phyloP scores from a whole-genome alignment of 306 rosid species.

The Cucurbita ficifolia region DNA sequence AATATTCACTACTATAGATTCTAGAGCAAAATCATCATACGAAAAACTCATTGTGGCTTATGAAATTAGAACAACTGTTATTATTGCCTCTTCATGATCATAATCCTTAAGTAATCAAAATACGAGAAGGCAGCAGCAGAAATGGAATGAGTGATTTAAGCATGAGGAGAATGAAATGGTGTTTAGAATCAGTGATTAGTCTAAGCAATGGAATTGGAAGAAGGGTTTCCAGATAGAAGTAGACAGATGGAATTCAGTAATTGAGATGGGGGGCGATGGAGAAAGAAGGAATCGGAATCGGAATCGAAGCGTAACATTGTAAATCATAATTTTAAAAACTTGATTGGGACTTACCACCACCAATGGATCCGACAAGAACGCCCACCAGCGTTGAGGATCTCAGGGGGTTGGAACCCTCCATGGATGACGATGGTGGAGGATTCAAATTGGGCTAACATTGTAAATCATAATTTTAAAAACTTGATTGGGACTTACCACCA shows the following conservation, averaged over 20 bases:
- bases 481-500: constrained; percentile 35
- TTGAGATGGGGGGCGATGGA: too few relatives aligned
- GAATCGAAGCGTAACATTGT: not conserved
- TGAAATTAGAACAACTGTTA: not conserved
- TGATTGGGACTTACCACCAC: constrained; percentile 45
- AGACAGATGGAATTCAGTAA: too few relatives aligned
- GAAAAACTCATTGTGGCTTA: not conserved
- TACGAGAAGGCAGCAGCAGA: not conserved
- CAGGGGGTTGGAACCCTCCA: constrained; percentile 67
- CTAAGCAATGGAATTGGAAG: not conserved
- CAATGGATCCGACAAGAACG: constrained; percentile 90
- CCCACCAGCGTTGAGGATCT: constrained; percentile 69
- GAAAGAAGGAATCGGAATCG: not conserved
- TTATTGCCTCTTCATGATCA: not conserved
- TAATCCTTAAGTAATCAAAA: not conserved
- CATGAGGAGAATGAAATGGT: too few relatives aligned
- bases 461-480: not conserved
- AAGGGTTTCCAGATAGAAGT: not conserved
- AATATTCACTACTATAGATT: not conserved
- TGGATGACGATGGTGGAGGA: constrained; percentile 30
- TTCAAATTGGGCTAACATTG: not conserved
- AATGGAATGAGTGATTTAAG: not conserved
- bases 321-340: not conserved
- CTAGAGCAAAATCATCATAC: not conserved
- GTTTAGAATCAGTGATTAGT: too few relatives aligned